phyloP scores from a whole-genome alignment of 306 rosid species.

The Dryas octopetala region DNA sequence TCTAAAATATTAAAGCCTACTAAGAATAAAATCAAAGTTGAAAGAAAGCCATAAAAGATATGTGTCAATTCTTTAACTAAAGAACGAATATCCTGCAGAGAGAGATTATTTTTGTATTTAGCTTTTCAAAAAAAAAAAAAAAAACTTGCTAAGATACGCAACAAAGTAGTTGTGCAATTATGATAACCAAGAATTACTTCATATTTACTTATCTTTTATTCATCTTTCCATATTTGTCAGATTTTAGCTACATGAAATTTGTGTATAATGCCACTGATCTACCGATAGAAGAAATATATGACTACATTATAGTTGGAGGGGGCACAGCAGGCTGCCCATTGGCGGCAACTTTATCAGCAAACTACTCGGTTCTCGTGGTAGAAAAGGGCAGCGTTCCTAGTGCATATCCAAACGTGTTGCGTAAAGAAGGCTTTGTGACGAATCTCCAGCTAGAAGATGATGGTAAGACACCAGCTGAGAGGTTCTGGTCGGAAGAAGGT shows the following conservation, averaged over 20 bases:
- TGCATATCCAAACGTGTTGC: neutral
- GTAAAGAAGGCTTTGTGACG: neutral
- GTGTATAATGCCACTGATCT: constrained; percentile 20
- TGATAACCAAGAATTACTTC: too few species aligned
- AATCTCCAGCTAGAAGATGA: neutral
- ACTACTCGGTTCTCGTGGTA: constrained; percentile 23
- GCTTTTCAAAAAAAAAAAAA: too few species aligned
- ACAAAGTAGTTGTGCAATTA: too few species aligned
- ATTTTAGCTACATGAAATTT: constrained; percentile 32
- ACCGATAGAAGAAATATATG: constrained; percentile 14
- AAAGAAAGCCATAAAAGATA: too few species aligned
- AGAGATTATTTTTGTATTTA: too few species aligned
- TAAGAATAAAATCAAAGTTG: too few species aligned
- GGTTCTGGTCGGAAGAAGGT: constrained; percentile 24
- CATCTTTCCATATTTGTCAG: neutral
- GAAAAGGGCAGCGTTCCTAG: constrained; percentile 32
- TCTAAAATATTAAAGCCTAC: too few species aligned
- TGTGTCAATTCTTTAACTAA: too few species aligned
- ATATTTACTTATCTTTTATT: too few species aligned
- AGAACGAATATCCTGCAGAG: too few species aligned
- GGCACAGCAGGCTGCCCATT: constrained; percentile 45
- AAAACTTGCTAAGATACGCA: too few species aligned
- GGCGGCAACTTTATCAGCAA: constrained; percentile 33
- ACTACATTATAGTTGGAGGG: constrained; percentile 43
- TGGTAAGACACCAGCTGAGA: constrained; percentile 5